A percentile compares a stretch with the other conserved stretches of the same genome.
Conservation (phyloP, 768 basidiomycete species). For the Albatrellus ellisii region DNA sequence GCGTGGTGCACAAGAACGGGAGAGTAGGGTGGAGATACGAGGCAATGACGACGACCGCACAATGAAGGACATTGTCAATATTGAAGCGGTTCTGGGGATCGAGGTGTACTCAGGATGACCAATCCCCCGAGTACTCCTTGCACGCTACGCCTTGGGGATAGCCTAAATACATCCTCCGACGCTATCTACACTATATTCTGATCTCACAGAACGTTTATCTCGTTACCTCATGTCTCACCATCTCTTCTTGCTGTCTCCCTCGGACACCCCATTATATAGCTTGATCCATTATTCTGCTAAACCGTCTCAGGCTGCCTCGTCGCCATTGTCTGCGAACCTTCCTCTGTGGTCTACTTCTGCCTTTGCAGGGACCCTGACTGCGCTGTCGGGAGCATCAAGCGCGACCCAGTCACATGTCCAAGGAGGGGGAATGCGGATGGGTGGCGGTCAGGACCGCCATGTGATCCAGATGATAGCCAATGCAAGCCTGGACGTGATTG, state of each 20-base stretch:
- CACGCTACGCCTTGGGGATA: too few species aligned
- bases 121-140: too few species aligned
- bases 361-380: constrained; percentile 81
- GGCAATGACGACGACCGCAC: too few species aligned
- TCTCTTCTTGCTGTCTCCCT: constrained; percentile 73
- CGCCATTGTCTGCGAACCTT: constrained; percentile 68
- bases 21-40: too few species aligned
- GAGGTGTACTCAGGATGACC: too few species aligned
- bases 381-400: constrained; percentile 74
- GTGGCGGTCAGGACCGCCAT: constrained; percentile 79
- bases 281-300: constrained; percentile 75
- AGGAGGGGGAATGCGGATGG: constrained; percentile 46
- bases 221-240: constrained; percentile 62
- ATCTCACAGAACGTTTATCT: not conserved
- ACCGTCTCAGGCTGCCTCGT: constrained; percentile 42
- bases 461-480: constrained; percentile 99
- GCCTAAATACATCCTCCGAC: too few species aligned
- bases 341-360: constrained; percentile 88
- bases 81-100: too few species aligned
- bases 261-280: constrained; percentile 77
- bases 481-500: constrained; percentile 87
- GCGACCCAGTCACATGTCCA: constrained; percentile 49
- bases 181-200: too few species aligned
- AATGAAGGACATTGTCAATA: too few species aligned
- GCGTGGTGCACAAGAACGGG: too few species aligned